phyloP scores from a whole-genome alignment of 164 flowering plant genomes.

The Kalanchoe fedtschenkoi region DNA sequence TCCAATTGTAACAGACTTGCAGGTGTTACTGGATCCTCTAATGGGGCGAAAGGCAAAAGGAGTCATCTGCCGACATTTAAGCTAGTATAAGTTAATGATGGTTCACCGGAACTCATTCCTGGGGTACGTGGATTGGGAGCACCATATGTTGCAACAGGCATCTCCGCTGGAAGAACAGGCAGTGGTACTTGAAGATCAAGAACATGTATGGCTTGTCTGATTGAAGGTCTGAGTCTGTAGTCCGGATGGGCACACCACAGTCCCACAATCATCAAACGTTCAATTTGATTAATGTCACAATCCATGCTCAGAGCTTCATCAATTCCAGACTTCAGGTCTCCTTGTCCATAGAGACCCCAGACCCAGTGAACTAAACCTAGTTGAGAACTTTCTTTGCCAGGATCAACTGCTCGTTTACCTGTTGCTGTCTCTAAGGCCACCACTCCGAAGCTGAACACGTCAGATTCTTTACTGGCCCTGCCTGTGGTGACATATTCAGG shows the following conservation, averaged over 20 bases:
- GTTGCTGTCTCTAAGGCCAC: slow-evolving; percentile 32
- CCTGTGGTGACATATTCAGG: slow-evolving; percentile 35
- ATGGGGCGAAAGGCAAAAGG: no score
- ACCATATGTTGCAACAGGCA: slow-evolving; percentile 14
- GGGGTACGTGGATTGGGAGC: no score
- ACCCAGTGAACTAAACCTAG: slow-evolving; percentile 29
- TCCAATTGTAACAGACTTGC: no score
- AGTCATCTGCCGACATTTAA: no score
- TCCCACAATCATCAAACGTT: slow-evolving; percentile 16
- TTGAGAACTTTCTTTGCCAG: slow-evolving; percentile 9
- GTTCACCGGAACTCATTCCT: no score
- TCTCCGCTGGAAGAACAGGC: slow-evolving; percentile 13
- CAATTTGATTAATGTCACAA: slow-evolving; percentile 12
- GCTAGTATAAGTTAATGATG: no score
- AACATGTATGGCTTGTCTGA: slow-evolving; percentile 15
- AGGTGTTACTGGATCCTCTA: no score
- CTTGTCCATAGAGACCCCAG: slow-evolving; percentile 32
- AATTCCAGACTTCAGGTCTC: slow-evolving; percentile 17
- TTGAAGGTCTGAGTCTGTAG: slow-evolving; percentile 11
- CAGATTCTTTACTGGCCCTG: slow-evolving; percentile 36
- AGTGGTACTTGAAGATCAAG: slow-evolving; percentile 17
- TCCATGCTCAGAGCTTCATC: slow-evolving; percentile 18
- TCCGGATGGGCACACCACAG: slow-evolving; percentile 21
- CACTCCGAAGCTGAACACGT: slow-evolving; percentile 42
- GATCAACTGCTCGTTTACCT: slow-evolving; percentile 25